Conservation (phyloP, 352 stramenopile genomes). For the Pythium utonaiense region DNA sequence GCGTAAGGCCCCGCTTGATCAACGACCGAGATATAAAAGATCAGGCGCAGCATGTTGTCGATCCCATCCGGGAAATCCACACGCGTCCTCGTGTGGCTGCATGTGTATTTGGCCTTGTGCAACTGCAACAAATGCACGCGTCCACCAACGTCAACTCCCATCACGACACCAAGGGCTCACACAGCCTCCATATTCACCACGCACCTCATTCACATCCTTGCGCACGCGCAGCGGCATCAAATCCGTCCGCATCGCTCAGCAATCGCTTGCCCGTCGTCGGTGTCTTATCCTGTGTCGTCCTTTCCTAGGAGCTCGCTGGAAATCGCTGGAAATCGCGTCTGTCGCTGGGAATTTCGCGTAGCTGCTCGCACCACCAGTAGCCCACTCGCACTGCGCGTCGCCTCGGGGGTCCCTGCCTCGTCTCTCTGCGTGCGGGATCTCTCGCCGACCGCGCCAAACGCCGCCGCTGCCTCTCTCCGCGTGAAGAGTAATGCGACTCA, state of each 20-base stretch:
- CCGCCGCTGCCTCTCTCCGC: neutral
- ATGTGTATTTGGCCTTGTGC: slow-evolving; percentile 79
- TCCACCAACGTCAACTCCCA: neutral
- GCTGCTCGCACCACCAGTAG: no score
- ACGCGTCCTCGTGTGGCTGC: slow-evolving; percentile 65
- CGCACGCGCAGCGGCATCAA: slow-evolving; percentile 73
- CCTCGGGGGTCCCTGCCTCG: neutral
- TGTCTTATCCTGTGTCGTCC: neutral
- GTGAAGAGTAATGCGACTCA: neutral
- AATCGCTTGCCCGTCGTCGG: neutral
- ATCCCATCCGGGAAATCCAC: slow-evolving; percentile 81
- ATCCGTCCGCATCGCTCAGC: slow-evolving; percentile 60
- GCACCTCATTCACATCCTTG: slow-evolving; percentile 85
- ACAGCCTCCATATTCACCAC: neutral
- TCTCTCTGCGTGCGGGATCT: neutral
- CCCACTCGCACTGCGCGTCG: neutral
- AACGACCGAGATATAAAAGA: slow-evolving; percentile 78
- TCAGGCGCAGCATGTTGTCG: slow-evolving; percentile 77
- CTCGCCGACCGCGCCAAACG: neutral
- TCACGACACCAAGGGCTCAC: neutral
- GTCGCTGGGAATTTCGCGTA: neutral
- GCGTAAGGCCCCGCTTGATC: slow-evolving; percentile 71
- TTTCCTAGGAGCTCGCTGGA: no score
- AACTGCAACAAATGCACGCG: slow-evolving; percentile 31
- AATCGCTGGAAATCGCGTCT: neutral